Evolutionary conservation across 2,329 filamentous ascomycete species (phyloP), one percentile per base, ranked within the genome.

Genomic region (Fusarium fujikuroi): DNA sequence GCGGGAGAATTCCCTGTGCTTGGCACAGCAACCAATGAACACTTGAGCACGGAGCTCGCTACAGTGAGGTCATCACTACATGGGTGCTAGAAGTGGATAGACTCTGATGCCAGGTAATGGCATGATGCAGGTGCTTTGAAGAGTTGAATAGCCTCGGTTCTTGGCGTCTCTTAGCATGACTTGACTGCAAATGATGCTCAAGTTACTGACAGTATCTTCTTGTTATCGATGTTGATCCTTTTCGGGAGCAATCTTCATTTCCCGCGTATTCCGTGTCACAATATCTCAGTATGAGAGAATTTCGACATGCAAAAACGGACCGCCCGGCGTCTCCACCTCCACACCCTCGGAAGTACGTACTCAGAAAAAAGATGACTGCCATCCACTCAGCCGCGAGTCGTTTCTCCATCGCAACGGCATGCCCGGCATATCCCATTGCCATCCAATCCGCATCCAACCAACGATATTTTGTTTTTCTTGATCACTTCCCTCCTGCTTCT

Each of bases 301-400:
- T 77, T 74, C 72, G 16, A 69, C 25, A 36, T 53, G 50, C 46
- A 52, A 60, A 60, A 62, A 75, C 75, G 76, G 76, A 77, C 61
- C 62, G 68, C 72, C 76, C 76, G 76, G 76, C 69, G 74, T 75
- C 76, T 57, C 76, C 76, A 77, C 76, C 75, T 76, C 76, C 76
- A 71, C 66, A 74, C 62, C 63, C 60, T 63, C 71, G 59, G 70
- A 73, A 71, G 67, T 74, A 74, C 70, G 71, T 74, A 70, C 66
- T 70, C 72, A 73, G 47, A 73, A 74, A 74, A 70, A 67, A 54
- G 47, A 59, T 72, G 65, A 46, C 42, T 43, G 49, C 68, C 69
- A 62, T 64, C 76, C 74, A 76, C 72, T 75, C 67, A 75, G 28
- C 47, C 65, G 49, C 72, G 62, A 78, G 75, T 49, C 69, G 68